Evolutionary conservation across 306 rosid genomes (phyloP), one percentile per base, ranked within the genome.

Genomic region (Acacia crassicarpa): DNA sequence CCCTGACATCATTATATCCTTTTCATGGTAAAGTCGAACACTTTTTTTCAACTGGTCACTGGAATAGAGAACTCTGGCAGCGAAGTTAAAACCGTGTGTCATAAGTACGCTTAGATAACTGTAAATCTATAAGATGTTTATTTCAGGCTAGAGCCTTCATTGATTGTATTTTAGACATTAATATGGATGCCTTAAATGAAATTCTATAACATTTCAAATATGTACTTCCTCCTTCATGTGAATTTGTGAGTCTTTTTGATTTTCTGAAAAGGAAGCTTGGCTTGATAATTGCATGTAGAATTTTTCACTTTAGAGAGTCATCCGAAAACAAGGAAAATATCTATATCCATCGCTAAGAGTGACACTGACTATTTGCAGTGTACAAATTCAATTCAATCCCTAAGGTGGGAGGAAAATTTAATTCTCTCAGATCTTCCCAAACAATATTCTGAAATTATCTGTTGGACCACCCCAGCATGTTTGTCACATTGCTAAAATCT

Each of bases 401-500:
- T 25, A 32, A 61, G 41, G 32, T 25, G 40, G 8, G 69, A 27
- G 69, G 10, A 45, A 45, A 45, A 27, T 22, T 45, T 45, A 33
- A 14, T 58, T 30, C 23, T 53, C 41, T 77, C 68, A 69, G 69
- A 77, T 48, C 30, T 32, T 25, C 27, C 19, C 38, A 41, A 78
- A 63, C 53, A 48, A 25, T 23, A 46, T 72, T 30, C 63, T 65
- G 41, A 83, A 72, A 45, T 83, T 41, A 32, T 48, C 59, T 68
- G 76, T 58, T 76, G 16, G 11, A 38, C 35, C 46, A 20, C n/a
- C 41, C 33, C 59, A n/a, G 7, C 54, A 20, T 72, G 48, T 46
- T 48, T 53, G 77, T 79, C 80, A 35, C 27, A 68, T 67, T 40
- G 69, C 62, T 75, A 10, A 67, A 56, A 70, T 74, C 14, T 70